Percentiles rank a stretch among this genome's conserved stretches.
phyloP scores from a whole-genome alignment of 2,329 filamentous ascomycete genomes.

The Aspergillus sp. region DNA sequence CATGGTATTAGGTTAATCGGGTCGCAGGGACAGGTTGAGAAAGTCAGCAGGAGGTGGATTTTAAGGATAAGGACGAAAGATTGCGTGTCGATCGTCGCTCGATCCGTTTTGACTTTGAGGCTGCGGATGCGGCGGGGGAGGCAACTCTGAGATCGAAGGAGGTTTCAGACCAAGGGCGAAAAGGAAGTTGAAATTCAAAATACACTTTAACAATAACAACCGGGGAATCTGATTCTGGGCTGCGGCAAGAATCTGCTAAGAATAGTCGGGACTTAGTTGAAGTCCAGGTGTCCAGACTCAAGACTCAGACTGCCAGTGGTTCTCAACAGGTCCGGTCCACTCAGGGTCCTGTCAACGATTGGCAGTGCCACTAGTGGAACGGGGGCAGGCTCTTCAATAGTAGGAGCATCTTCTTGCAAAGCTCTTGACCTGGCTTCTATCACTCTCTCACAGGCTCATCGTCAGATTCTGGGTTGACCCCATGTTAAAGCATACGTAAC shows the following conservation, averaged over 20 bases:
- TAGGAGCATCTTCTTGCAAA: no score
- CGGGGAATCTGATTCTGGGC: background rate
- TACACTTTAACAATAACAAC: background rate
- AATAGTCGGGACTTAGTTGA: background rate
- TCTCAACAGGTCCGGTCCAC: background rate
- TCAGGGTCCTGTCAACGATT: background rate
- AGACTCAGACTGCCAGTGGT: no score
- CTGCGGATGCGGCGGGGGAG: slow-evolving; percentile 10
- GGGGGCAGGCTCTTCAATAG: no score
- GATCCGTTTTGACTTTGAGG: background rate
- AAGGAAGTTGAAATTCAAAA: background rate
- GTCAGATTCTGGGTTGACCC: background rate
- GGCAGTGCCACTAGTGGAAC: no score
- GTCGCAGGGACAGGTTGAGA: background rate
- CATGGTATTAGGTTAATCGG: background rate
- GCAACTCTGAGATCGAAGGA: background rate
- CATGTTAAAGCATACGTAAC: background rate
- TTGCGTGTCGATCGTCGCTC: slow-evolving; percentile 4
- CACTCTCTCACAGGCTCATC: background rate
- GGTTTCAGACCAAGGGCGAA: background rate
- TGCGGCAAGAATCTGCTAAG: background rate
- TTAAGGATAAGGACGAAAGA: background rate
- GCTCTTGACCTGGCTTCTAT: no score
- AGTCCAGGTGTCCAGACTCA: background rate
- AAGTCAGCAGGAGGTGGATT: background rate